Percentiles rank a stretch among this genome's conserved stretches.
These are phyloP conservation scores for Aspergillus latus DNA, from an alignment of 2,329 filamentous ascomycete species.

Conservation along the genomic window DNA sequence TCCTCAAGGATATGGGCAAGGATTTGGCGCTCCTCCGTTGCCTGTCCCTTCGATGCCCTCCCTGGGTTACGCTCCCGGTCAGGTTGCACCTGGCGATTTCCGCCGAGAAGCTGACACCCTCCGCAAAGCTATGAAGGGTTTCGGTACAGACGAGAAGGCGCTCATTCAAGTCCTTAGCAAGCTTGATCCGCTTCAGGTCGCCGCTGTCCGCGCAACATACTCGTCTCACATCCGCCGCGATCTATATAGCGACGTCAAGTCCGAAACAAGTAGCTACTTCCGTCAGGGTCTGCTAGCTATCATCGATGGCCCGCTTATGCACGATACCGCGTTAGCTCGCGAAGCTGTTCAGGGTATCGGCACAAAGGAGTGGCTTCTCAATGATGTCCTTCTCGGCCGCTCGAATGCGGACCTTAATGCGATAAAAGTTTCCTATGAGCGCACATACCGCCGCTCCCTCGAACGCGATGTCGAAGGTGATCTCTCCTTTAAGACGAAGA, in stretches of 20 bases:
- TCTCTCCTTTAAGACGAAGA: conserved; percentile 80
- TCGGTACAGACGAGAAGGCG: conserved; percentile 80
- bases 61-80: conserved; percentile 71
- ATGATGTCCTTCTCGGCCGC: conserved; percentile 79
- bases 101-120: conserved; percentile 68
- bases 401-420: conserved; percentile 84
- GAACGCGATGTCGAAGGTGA: conserved; percentile 74
- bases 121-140: conserved; percentile 85
- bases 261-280: conserved; percentile 74
- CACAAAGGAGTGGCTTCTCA: conserved; percentile 81
- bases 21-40: conserved; percentile 1
- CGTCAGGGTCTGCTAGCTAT: conserved; percentile 72
- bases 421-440: conserved; percentile 77
- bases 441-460: conserved; percentile 64
- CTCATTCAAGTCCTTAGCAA: conserved; percentile 69
- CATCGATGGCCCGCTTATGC: conserved; percentile 72
- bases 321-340: conserved; percentile 71
- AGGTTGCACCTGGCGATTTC: conserved; percentile 66
- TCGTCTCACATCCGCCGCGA: conserved; percentile 64
- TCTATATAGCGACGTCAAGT: conserved; percentile 72
- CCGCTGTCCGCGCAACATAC: conserved; percentile 67
- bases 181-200: conserved; percentile 76
- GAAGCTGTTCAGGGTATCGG: conserved; percentile 75
- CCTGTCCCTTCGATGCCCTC: conserved; percentile 62
- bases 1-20: conserved; percentile 7